Conservation (phyloP, 306 rosid genomes). For the Quercus rubra region DNA sequence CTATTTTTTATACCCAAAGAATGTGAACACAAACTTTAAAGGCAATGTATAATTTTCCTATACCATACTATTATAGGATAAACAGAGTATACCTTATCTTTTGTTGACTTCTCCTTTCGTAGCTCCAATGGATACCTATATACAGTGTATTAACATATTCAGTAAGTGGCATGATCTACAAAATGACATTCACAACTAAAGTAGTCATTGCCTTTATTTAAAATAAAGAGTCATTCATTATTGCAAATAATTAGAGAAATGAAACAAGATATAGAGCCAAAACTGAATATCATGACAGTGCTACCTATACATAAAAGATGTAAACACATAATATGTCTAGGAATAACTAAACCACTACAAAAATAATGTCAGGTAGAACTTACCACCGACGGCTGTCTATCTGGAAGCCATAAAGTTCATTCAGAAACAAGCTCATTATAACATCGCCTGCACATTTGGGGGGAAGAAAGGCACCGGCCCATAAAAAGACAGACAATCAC, state of each 20-base stretch:
- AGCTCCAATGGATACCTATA: conserved; percentile 93
- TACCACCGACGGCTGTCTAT: conserved; percentile 86
- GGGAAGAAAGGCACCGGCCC: conserved; percentile 5
- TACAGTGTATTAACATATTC: conserved; percentile 26
- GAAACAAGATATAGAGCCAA: not conserved
- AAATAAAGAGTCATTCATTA: not conserved
- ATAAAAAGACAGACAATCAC: conserved; percentile 8
- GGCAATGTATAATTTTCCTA: not conserved
- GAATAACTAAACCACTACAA: not conserved
- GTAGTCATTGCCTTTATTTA: not conserved
- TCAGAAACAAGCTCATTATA: conserved; percentile 92
- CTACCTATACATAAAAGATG: not conserved
- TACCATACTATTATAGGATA: not conserved
- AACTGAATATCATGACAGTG: not conserved
- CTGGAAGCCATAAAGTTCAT: conserved; percentile 94
- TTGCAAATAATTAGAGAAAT: not conserved
- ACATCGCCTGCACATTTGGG: conserved; percentile 66
- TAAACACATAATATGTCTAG: not conserved
- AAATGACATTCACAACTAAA: not conserved
- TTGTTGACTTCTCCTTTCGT: conserved; percentile 85
- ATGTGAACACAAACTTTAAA: not conserved
- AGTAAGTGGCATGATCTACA: conserved; percentile 9
- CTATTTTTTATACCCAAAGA: not conserved
- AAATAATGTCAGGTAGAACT: conserved; percentile 18
- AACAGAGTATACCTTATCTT: conserved; percentile 59